Base-by-base conservation (phyloP, 208 protist species). In the Leishmania braziliensis region DNA sequence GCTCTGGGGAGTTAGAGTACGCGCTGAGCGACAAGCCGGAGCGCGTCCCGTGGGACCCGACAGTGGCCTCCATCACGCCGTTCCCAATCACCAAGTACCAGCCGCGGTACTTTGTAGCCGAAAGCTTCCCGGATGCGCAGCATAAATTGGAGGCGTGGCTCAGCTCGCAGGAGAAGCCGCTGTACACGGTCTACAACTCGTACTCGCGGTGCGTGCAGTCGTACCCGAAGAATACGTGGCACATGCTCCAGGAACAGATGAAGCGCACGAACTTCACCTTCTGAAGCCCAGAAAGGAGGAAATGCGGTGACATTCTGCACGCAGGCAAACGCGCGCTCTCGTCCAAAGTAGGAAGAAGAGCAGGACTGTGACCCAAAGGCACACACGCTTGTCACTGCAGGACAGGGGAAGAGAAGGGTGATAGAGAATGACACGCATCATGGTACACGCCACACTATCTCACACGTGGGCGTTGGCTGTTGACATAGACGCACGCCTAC, bases 31-130 rank as follows among this genome's bases (percentile, higher is more conserved):
- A 50, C 69, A 70, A 88, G 80, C 83, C 92, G 36, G 83, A 97
- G 85, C 90, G 79, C 73, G 26, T 85, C 16, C 88, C 88, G 58
- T 98, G 90, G 80, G 91, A 96, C 70, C 96, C 93, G 8, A 54
- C 72, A 39, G 84, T 90, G 26, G 93, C 94, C 18, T 80, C 86
- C 60, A 72, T 84, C 16, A 88, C 71, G 73, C 65, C 90, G 43
- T 99, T 98, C 79, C 97, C 98, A 51, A 99, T 99, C 81, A 99
- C 97, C 48, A 89, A 86, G 77, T 99, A 93, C 81, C 98, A 99
- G 90, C 97, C 97, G 16, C 75, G 84, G 33, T 99, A 99, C 90
- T 99, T 96, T 86, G 97, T 99, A 36, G 96, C 96, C 23, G 88
- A 98, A 54, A 95, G 85, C 88, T 99, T 99, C 87, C 86, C 93